phyloP scores from a whole-genome alignment of 2,329 filamentous ascomycete genomes.

The Gaeumannomyces tritici region DNA sequence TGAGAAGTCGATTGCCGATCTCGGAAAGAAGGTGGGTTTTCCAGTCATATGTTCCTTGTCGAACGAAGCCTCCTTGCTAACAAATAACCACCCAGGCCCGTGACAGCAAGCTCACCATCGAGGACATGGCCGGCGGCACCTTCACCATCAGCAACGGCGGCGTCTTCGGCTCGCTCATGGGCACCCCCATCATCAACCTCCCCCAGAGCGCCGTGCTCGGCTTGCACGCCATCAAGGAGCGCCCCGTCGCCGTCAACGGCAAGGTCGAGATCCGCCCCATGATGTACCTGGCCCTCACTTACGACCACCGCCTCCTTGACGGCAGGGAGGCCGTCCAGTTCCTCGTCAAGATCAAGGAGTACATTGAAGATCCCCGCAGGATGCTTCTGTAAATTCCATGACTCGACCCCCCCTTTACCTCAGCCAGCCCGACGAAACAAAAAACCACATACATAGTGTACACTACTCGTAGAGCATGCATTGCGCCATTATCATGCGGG shows the following conservation, averaged over 20 bases:
- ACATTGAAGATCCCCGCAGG: conserved; percentile 86
- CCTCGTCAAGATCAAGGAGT: conserved; percentile 94
- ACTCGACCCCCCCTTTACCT: background rate
- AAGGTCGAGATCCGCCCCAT: conserved; percentile 96
- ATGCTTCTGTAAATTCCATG: conserved; percentile 58
- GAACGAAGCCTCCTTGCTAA: conserved; percentile 5
- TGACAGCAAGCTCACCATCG: conserved; percentile 92
- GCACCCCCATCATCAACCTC: conserved; percentile 96
- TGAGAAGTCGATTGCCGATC: conserved; percentile 83
- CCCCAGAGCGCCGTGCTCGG: conserved; percentile 88
- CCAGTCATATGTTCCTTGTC: too few relatives aligned
- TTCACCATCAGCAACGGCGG: conserved; percentile 98
- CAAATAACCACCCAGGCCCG: conserved; percentile 53
- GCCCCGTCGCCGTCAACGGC: conserved; percentile 79
- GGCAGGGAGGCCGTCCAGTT: conserved; percentile 94
- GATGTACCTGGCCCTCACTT: conserved; percentile 98
- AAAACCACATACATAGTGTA: background rate
- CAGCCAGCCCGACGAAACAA: background rate
- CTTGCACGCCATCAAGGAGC: conserved; percentile 94
- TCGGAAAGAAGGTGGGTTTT: conserved; percentile 76
- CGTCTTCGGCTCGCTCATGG: conserved; percentile 95
- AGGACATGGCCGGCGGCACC: conserved; percentile 97
- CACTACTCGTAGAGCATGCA: background rate
- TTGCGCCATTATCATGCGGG: background rate
- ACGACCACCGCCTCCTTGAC: conserved; percentile 92